Evolutionary conservation across 1,139 yeast species (phyloP).

Genomic region (Suhomyces bolitotheri): DNA sequence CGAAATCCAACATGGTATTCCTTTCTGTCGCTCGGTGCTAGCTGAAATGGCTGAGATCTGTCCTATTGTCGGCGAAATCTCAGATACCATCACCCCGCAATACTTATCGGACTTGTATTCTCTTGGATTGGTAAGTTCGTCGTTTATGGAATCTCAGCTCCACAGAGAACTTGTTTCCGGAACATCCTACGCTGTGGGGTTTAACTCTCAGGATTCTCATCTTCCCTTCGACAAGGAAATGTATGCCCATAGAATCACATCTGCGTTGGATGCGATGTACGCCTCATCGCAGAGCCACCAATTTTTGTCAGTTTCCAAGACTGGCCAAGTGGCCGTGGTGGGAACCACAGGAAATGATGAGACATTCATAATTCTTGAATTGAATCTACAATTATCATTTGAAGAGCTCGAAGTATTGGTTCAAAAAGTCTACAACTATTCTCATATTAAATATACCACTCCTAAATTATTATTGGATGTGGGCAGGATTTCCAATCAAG

Average conservation of each 20-base stretch:
- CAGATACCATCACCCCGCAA: conserved; percentile 49
- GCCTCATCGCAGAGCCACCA: conserved; percentile 43
- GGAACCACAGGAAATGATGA: conserved; percentile 49
- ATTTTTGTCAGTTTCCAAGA: conserved; percentile 44
- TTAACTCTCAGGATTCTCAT: conserved; percentile 28
- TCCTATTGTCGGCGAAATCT: conserved; percentile 43
- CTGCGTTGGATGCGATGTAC: conserved; percentile 43
- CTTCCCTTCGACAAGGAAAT: conserved; percentile 23
- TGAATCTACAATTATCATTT: conserved; percentile 18
- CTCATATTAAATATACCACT: conserved; percentile 15
- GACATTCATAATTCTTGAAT: conserved; percentile 39
- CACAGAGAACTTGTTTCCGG: conserved; percentile 50
- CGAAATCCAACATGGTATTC: conserved; percentile 42
- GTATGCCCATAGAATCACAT: conserved; percentile 29
- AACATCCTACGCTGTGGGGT: conserved; percentile 46
- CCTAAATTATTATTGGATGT: conserved; percentile 34
- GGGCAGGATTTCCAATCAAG: conserved; percentile 25
- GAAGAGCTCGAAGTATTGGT: conserved; percentile 21
- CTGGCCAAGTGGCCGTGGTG: conserved; percentile 46
- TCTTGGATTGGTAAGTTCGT: conserved; percentile 38
- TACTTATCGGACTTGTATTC: conserved; percentile 46
- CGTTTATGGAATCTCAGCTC: conserved; percentile 43
- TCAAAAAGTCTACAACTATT: conserved; percentile 22
- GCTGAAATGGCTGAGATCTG: conserved; percentile 35
- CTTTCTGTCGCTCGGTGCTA: conserved; percentile 39